Base-by-base conservation (phyloP, 768 basidiomycete species). In the Macrolepiota fuliginosa region DNA sequence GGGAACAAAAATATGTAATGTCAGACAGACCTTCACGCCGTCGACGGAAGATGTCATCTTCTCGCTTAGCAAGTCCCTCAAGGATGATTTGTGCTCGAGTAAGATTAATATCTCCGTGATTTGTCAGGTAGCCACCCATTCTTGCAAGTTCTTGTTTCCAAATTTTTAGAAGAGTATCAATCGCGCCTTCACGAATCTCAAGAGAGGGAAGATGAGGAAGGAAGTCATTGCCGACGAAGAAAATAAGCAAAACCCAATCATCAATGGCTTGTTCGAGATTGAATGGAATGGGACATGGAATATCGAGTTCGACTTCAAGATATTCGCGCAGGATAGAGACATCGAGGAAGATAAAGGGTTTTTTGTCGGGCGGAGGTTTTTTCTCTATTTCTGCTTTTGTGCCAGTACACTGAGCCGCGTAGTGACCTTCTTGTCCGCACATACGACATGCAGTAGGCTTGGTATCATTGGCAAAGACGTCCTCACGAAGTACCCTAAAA, bases 191-290 rank as follows among this genome's bases (percentile, higher is more conserved):
- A 69, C 97, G 87, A 72, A 99, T 99, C 81, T 99, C 97, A 82
- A 99, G 86, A 62, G 91, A 94, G 25, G 97, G 97, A 61, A 99
- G 83, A 79, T 99, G 97, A 22, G 97, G 97, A 68, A 99, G 83
- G 84, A 99, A 96, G 81, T 98, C 94, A 79, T 99, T 99, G 68
- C 97, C 97, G 73, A 99, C 97, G 76, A 99, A 98, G 87, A 99
- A 99, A 68, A 98, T 98, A 70, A 99, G 86, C 71, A 99, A 87
- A 68, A 99, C 94, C 97, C 97, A 99, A 75, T 99, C 97, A 83
- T 99, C 97, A 75, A 99, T 92, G 39, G 97, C 95, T 75, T 90
- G 89, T 76, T 99, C 97, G 74, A 98, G 81, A 69, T 91, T 87
- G 83, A 96, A 98, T 35, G 89, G 87, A 78, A 97, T 95, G 1